Conservation (phyloP, 192 early-diverging fungal genomes). For the Powellomyces hirtus region DNA sequence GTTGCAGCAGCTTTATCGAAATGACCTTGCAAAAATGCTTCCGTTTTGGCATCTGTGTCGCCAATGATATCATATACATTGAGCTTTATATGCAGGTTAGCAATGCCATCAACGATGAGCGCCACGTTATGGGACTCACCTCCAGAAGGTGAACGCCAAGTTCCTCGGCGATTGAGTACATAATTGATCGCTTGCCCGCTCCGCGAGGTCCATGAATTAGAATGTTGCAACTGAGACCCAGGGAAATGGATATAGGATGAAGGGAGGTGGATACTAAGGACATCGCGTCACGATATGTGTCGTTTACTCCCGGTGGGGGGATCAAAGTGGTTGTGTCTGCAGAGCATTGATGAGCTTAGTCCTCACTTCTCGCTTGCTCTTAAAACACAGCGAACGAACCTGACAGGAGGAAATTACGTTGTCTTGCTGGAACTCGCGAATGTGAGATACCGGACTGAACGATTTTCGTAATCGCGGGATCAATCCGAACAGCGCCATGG, state of each 20-base stretch:
- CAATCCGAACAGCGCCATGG: conserved; percentile 37
- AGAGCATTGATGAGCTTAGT: neutral
- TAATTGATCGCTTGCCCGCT: conserved; percentile 75
- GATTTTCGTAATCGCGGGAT: conserved; percentile 56
- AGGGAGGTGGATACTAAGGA: conserved; percentile 45
- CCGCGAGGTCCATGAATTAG: conserved; percentile 80
- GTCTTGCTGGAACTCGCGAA: conserved; percentile 47
- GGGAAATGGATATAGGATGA: conserved; percentile 68
- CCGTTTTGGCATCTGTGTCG: conserved; percentile 80
- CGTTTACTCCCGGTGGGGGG: conserved; percentile 9
- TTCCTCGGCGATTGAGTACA: conserved; percentile 63
- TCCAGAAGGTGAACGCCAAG: conserved; percentile 78
- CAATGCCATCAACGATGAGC: neutral
- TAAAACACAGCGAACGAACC: conserved; percentile 1
- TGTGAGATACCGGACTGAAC: conserved; percentile 63
- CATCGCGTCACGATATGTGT: conserved; percentile 1
- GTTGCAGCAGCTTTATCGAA: conserved; percentile 75
- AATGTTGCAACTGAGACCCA: conserved; percentile 67
- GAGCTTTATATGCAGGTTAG: neutral
- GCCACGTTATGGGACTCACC: conserved; percentile 23
- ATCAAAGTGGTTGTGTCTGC: neutral
- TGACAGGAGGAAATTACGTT: conserved; percentile 13
- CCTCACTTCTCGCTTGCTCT: neutral
- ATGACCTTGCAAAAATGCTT: conserved; percentile 67
- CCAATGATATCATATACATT: conserved; percentile 74